Evolutionary conservation across 2,329 filamentous ascomycete genomes (phyloP).

Genomic region (Colletotrichum lupini): DNA sequence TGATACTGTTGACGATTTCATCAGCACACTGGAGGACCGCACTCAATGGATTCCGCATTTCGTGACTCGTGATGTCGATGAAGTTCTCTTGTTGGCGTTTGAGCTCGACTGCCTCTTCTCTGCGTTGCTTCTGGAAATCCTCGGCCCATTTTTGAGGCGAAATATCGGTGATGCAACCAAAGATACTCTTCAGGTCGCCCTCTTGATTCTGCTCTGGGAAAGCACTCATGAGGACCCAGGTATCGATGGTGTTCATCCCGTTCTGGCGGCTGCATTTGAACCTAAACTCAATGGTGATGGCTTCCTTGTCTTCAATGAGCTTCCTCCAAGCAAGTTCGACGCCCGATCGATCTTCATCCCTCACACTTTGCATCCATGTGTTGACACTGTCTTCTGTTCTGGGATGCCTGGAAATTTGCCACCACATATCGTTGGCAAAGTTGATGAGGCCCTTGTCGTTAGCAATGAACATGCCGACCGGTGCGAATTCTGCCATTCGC

Average conservation of each 20-base stretch:
- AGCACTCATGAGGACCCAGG: slow-evolving; percentile 82
- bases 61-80: slow-evolving; percentile 79
- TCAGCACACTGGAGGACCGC: slow-evolving; percentile 82
- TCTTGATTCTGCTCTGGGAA: slow-evolving; percentile 76
- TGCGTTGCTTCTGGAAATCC: slow-evolving; percentile 79
- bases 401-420: slow-evolving; percentile 75
- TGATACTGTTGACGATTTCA: slow-evolving; percentile 69
- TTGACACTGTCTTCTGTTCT: slow-evolving; percentile 68
- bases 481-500: slow-evolving; percentile 85
- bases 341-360: slow-evolving; percentile 70
- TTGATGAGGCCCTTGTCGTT: slow-evolving; percentile 76
- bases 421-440: slow-evolving; percentile 86
- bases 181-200: slow-evolving; percentile 77
- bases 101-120: slow-evolving; percentile 83
- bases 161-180: slow-evolving; percentile 87
- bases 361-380: slow-evolving; percentile 79
- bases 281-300: slow-evolving; percentile 78
- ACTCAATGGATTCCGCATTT: slow-evolving; percentile 81
- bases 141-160: slow-evolving; percentile 88
- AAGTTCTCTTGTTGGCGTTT: slow-evolving; percentile 80
- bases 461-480: slow-evolving; percentile 89
- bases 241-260: slow-evolving; percentile 71
- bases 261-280: slow-evolving; percentile 76
- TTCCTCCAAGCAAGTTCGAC: slow-evolving; percentile 72
- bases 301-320: slow-evolving; percentile 69